Conservation (phyloP, 331 rosid genomes). For the Prunus yedoensis region DNA sequence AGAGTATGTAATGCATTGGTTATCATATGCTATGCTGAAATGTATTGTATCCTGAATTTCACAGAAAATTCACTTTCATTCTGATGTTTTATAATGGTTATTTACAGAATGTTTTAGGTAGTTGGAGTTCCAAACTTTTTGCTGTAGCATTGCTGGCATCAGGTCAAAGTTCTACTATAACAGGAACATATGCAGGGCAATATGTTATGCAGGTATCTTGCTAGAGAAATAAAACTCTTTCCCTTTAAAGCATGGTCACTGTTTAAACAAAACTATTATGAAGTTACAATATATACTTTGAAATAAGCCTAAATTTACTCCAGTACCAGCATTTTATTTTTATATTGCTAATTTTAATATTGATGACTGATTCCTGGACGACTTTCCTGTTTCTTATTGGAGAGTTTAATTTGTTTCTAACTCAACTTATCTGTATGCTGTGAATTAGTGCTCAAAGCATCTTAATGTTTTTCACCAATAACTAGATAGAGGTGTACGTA, state of each 20-base stretch:
- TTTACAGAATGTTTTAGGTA: slow-evolving; percentile 84
- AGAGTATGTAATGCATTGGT: slow-evolving; percentile 47
- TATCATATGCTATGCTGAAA: neutral
- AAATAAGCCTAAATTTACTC: neutral
- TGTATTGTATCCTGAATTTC: neutral
- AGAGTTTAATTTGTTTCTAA: neutral
- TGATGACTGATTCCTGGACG: neutral
- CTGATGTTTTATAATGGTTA: slow-evolving; percentile 19
- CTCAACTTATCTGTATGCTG: neutral
- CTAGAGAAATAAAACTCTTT: slow-evolving; percentile 1
- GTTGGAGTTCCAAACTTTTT: slow-evolving; percentile 90
- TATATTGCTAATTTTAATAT: neutral
- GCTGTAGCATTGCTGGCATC: slow-evolving; percentile 91
- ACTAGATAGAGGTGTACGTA: neutral
- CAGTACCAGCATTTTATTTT: neutral
- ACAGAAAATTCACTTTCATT: neutral
- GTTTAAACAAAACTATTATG: neutral
- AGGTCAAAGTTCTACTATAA: slow-evolving; percentile 95
- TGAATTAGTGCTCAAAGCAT: neutral
- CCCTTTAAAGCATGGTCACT: neutral
- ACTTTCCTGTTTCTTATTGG: neutral
- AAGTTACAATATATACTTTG: neutral
- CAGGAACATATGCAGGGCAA: slow-evolving; percentile 97
- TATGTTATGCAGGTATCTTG: slow-evolving; percentile 85
- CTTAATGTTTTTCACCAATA: neutral